These are phyloP conservation scores for Euphorbia schlechtendalii DNA, from an alignment of 441 rosid species.

Conservation along the genomic window DNA sequence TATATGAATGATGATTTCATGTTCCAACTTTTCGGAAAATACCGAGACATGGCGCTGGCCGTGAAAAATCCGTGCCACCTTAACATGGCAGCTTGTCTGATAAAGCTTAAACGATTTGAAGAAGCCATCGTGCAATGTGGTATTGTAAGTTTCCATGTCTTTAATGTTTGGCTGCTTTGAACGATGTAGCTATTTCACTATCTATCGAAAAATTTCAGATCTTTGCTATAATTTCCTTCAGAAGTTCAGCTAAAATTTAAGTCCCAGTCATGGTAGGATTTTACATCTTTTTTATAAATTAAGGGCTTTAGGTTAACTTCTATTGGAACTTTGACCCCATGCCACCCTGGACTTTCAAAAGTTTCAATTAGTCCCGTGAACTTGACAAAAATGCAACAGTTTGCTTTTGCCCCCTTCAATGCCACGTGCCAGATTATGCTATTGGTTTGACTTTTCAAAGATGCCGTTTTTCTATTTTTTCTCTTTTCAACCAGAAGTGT, in stretches of 20 bases:
- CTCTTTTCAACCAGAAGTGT: no score
- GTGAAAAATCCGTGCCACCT: constrained; percentile 96
- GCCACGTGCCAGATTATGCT: no score
- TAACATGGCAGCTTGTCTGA: constrained; percentile 82
- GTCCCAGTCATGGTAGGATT: not conserved
- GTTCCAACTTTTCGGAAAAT: constrained; percentile 96
- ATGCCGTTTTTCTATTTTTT: no score
- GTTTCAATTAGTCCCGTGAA: no score
- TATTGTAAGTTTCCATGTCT: constrained; percentile 40
- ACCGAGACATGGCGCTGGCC: constrained; percentile 90
- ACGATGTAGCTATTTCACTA: not conserved
- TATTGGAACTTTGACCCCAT: no score
- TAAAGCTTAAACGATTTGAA: constrained; percentile 72
- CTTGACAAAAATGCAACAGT: no score
- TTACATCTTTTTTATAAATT: not conserved
- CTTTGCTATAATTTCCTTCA: not conserved
- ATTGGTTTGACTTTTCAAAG: no score
- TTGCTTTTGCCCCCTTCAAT: no score
- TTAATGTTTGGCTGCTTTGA: not conserved
- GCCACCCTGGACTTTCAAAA: no score
- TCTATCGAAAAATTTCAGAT: not conserved
- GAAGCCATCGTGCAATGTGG: constrained; percentile 89
- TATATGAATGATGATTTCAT: constrained; percentile 94
- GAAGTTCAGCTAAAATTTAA: not conserved
- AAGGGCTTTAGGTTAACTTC: not conserved